A percentile compares a stretch with the other conserved stretches of the same genome.
These are phyloP conservation scores for Paradendryphiella salina DNA, from an alignment of 2,329 filamentous ascomycete species.

Conservation along the genomic window DNA sequence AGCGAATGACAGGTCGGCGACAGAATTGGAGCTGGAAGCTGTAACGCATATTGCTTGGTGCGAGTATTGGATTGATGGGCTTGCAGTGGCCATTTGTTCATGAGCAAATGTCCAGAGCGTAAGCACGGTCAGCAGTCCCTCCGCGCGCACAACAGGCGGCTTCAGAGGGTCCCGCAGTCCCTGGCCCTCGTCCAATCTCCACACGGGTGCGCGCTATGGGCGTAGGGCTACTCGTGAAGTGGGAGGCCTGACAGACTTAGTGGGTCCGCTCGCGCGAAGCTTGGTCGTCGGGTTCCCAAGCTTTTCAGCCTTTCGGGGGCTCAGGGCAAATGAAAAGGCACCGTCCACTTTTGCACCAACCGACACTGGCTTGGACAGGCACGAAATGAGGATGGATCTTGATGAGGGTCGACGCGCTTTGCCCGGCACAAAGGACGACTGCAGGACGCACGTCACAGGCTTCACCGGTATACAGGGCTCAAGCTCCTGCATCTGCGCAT, in stretches of 20 bases:
- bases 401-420: constrained; percentile 18
- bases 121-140: constrained; percentile 42
- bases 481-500: constrained; percentile 17
- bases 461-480: constrained; percentile 21
- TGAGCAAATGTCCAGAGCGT: constrained; percentile 31
- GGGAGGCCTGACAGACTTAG: constrained; percentile 34
- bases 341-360: constrained; percentile 12
- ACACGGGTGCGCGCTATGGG: constrained; percentile 35
- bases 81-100: constrained; percentile 30
- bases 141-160: constrained; percentile 32
- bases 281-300: constrained; percentile 40
- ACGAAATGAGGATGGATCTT: constrained; percentile 8
- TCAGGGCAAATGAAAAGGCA: constrained; percentile 18
- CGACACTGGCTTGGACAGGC: constrained; percentile 2
- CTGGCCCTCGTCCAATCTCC: constrained; percentile 38
- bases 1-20: constrained; percentile 17
- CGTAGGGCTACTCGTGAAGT: constrained; percentile 27
- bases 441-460: constrained; percentile 19
- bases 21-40: constrained; percentile 8
- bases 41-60: constrained; percentile 12
- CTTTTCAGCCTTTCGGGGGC: constrained; percentile 26
- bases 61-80: constrained; percentile 10
- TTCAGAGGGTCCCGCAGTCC: constrained; percentile 29
- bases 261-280: constrained; percentile 28
- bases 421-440: constrained; percentile 13